These are phyloP conservation scores for Aquilaria yunnanensis DNA, from an alignment of 345 rosid species.

Conservation along the genomic window DNA sequence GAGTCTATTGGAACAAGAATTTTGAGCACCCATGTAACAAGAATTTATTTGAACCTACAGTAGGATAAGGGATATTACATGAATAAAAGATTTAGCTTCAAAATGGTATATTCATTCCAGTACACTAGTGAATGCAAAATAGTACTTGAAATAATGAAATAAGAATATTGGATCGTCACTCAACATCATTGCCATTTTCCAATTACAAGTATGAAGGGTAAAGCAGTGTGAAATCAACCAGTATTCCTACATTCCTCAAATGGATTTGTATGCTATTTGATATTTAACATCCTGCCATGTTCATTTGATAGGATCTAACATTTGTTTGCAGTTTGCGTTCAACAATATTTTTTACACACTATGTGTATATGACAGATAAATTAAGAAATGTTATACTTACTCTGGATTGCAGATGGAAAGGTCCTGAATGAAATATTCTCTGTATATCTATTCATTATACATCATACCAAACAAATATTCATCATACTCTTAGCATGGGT, in stretches of 20 bases:
- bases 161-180: neutral
- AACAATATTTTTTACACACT: too few species aligned
- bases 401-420: conserved; percentile 77
- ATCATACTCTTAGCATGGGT: too few species aligned
- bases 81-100: neutral
- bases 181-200: too few species aligned
- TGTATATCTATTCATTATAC: conserved; percentile 52
- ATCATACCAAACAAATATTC: conserved; percentile 34
- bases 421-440: conserved; percentile 76
- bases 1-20: conserved; percentile 24
- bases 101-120: neutral
- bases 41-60: conserved; percentile 88
- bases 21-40: conserved; percentile 73
- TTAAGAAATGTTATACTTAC: conserved; percentile 38
- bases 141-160: conserved; percentile 1
- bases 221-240: too few species aligned
- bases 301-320: too few species aligned
- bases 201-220: too few species aligned
- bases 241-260: too few species aligned
- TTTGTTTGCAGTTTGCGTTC: too few species aligned
- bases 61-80: conserved; percentile 8
- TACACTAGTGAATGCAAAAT: conserved; percentile 1
- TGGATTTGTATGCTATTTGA: too few species aligned
- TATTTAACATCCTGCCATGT: too few species aligned
- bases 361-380: neutral